phyloP scores from a whole-genome alignment of 805 yeast genomes.

The Maudiozyma turicensis region DNA sequence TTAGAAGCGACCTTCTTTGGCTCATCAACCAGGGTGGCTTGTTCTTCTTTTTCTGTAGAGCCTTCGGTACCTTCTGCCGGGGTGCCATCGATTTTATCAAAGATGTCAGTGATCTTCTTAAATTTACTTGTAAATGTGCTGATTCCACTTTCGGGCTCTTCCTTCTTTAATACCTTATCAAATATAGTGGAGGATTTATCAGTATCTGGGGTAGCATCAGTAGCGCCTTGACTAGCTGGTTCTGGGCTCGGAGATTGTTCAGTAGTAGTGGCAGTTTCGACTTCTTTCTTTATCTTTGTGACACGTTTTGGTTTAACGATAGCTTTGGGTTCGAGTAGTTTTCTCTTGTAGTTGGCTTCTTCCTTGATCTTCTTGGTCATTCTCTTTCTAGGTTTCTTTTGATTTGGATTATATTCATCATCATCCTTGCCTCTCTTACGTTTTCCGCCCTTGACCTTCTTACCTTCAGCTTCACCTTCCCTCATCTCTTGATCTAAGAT shows the following conservation, averaged over 20 bases:
- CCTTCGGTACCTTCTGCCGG: neutral
- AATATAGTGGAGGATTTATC: conserved; percentile 13
- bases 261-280: conserved; percentile 4
- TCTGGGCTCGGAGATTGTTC: conserved; percentile 1
- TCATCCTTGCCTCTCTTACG: conserved; percentile 18
- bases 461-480: conserved; percentile 38
- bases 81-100: conserved; percentile 11
- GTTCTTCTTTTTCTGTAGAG: neutral
- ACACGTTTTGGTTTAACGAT: conserved; percentile 17
- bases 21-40: neutral
- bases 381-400: conserved; percentile 18
- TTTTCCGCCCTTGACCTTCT: conserved; percentile 33
- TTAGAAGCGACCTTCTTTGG: neutral
- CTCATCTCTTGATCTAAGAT: conserved; percentile 54
- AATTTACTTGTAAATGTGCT: conserved; percentile 27
- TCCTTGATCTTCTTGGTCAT: conserved; percentile 19
- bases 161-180: conserved; percentile 10
- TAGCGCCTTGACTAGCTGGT: conserved; percentile 3
- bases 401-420: conserved; percentile 26
- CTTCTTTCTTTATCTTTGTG: conserved; percentile 19
- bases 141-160: conserved; percentile 10
- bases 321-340: conserved; percentile 20
- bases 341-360: conserved; percentile 21
- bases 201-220: neutral
- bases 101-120: conserved; percentile 23